phyloP scores from a whole-genome alignment of 768 basidiomycete species.

The Rhodotorula graminis region DNA sequence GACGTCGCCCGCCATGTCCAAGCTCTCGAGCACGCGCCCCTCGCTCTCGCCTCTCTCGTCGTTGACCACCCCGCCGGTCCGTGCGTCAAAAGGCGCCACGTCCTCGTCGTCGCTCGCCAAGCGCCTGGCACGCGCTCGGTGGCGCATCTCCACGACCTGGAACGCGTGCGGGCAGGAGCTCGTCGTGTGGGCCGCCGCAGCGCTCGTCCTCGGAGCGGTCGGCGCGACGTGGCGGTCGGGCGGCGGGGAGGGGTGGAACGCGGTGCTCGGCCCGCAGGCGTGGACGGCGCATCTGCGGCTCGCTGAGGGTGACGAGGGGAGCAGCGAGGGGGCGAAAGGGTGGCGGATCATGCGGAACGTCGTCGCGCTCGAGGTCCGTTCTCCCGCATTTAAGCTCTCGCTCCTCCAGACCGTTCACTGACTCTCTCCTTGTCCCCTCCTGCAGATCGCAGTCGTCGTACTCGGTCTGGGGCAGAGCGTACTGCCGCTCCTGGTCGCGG shows the following conservation, averaged over 20 bases:
- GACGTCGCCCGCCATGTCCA: not conserved
- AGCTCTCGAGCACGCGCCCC: not conserved
- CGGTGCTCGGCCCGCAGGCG: not conserved
- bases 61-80: not conserved
- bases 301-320: not conserved
- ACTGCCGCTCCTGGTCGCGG: not conserved
- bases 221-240: not conserved
- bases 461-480: not conserved
- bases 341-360: not conserved
- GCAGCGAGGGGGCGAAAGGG: not conserved
- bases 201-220: not conserved
- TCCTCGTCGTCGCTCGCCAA: not conserved
- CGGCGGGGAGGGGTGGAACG: not conserved
- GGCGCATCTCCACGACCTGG: not conserved
- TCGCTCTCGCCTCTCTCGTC: not conserved
- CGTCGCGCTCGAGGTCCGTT: slow-evolving; percentile 4
- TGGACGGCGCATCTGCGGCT: not conserved
- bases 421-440: no score
- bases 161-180: not conserved
- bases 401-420: no score
- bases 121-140: not conserved
- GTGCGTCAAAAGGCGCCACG: not conserved
- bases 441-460: not conserved
- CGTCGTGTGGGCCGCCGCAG: not conserved
- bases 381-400: no score